Evolutionary conservation across 129 eudicot genomes (phyloP), one percentile per base, ranked within the genome.

Genomic region (Lonicera japonica): DNA sequence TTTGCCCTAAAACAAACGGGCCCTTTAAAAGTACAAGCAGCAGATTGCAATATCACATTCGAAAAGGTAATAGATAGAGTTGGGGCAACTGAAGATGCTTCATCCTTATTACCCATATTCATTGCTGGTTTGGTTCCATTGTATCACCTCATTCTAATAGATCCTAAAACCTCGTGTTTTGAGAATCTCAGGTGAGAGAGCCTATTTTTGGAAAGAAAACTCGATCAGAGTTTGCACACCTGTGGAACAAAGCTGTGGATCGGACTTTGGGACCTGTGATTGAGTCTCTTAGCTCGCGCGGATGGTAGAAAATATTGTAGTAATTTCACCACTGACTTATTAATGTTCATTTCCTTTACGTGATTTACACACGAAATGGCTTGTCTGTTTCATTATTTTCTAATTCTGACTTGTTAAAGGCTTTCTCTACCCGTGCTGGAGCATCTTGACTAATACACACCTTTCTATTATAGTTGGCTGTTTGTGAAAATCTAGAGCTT

Each of bases 171-270:
- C 54, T 53, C 25, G 12, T 43, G 10, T 36, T 40, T 69, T 57
- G 59, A 60, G 48, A 25, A 25, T 45, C 43, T 67, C 80, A 82
- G 89, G 56, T 63, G n/a, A 79, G 65, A 63, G 69, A 29, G 64
- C 78, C 84, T 57, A 45, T 74, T 22, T 25, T 65, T 48, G 66
- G 63, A 43, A 86, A 77, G 70, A 71, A 74, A 54, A 40, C 77
- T 18, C 75, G 55, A 23, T 36, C 73, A 20, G 86, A 79, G 38
- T 54, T 74, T 76, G 89, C 77, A 40, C 95, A 79, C 68, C 58
- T 79, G 38, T 86, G 86, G 89, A 86, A 82, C 82, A 79, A 69
- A 69, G 77, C 84, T 15, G 83, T 86, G 61, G 89, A 86, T 68
- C 76, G 59, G 73, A 71, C 79, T 20, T 77, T 85, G 51, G 85